A percentile compares a stretch with the other conserved stretches of the same genome.
phyloP scores from a whole-genome alignment of 2,329 filamentous ascomycete species.

The Trichoderma pleuroti region DNA sequence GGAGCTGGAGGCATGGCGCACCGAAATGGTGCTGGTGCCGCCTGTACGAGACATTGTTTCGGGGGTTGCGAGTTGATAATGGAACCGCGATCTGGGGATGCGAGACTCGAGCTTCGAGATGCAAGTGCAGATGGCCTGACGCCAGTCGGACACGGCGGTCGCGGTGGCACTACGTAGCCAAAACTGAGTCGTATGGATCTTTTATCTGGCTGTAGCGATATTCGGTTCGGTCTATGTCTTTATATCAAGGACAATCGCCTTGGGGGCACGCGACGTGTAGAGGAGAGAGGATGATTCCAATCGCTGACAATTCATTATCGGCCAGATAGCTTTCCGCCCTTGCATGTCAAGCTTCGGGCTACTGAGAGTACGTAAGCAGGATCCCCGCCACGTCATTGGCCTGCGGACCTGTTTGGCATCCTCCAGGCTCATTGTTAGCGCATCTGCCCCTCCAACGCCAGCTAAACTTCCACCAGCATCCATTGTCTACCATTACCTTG shows the following conservation, averaged over 20 bases:
- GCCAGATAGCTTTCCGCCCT: slow-evolving; percentile 17
- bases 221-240: neutral
- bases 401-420: neutral
- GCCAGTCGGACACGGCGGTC: neutral
- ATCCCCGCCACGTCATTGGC: neutral
- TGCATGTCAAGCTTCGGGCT: neutral
- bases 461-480: slow-evolving; percentile 25
- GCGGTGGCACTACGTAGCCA: neutral
- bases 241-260: neutral
- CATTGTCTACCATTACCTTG: slow-evolving; percentile 5
- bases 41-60: slow-evolving; percentile 29
- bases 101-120: neutral
- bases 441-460: slow-evolving; percentile 24
- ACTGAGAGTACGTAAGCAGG: neutral
- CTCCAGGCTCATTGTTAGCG: slow-evolving; percentile 3
- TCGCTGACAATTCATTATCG: slow-evolving; percentile 15
- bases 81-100: neutral
- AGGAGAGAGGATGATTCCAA: neutral
- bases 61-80: neutral
- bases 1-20: slow-evolving; percentile 26
- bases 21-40: slow-evolving; percentile 28
- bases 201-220: neutral
- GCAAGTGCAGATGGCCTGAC: neutral
- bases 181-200: neutral
- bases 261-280: neutral